Percentiles rank a stretch among this genome's conserved stretches.
Conservation (phyloP, 306 rosid species). For the Rosa lucieae region DNA sequence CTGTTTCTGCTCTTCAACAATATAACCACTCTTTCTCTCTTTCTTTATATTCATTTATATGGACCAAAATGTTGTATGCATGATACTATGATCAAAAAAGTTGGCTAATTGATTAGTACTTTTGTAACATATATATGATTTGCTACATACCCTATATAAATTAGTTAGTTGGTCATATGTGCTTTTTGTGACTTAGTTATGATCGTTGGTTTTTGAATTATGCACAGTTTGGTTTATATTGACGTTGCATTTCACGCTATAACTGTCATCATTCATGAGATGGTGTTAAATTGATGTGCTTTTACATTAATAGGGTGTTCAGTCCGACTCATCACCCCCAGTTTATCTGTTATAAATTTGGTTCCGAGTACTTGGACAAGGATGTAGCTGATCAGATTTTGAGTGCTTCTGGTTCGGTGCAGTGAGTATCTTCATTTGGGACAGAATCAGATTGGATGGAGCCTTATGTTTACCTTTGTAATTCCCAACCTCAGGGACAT, state of each 20-base stretch:
- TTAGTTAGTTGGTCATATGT: not conserved
- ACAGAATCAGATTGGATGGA: slow-evolving; percentile 59
- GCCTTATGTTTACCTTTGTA: slow-evolving; percentile 46
- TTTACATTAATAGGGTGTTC: not conserved
- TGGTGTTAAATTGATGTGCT: slow-evolving; percentile 16
- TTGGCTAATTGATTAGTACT: not conserved
- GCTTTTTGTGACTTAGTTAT: not conserved
- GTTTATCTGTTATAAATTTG: slow-evolving; percentile 37
- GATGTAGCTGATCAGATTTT: slow-evolving; percentile 25
- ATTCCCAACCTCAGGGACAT: slow-evolving; percentile 28
- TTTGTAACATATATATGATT: not conserved
- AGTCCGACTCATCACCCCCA: slow-evolving; percentile 21
- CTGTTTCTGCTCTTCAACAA: slow-evolving; percentile 52
- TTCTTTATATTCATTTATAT: not conserved
- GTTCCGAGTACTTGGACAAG: slow-evolving; percentile 19
- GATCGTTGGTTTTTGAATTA: not conserved
- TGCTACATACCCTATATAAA: not conserved
- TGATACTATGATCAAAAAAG: not conserved
- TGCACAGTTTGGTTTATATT: not conserved
- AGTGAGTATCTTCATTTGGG: slow-evolving; percentile 38
- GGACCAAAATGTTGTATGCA: not conserved
- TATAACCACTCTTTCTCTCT: slow-evolving; percentile 1
- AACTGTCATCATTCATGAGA: not conserved
- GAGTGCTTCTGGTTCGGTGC: slow-evolving; percentile 23
- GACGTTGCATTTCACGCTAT: not conserved